These are phyloP conservation scores for Cocos nucifera DNA, from an alignment of 176 grass and related monocot species.

Conservation along the genomic window DNA sequence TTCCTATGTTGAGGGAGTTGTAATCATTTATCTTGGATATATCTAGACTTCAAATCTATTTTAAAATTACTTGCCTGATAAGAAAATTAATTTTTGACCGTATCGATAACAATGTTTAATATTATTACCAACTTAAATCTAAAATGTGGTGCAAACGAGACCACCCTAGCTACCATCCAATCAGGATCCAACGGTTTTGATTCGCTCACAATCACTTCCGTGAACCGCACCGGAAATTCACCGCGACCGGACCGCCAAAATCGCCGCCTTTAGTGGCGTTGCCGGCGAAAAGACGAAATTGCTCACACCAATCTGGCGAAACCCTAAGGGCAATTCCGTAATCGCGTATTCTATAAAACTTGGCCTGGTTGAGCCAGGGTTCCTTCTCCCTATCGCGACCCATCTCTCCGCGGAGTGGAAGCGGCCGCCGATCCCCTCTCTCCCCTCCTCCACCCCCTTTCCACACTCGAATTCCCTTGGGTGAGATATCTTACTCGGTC, in stretches of 20 bases:
- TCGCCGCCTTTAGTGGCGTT: constrained; percentile 4
- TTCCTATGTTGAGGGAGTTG: too few relatives aligned
- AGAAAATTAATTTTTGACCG: too few relatives aligned
- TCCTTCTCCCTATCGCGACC: constrained; percentile 2
- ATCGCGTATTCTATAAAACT: background rate
- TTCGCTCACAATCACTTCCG: too few relatives aligned
- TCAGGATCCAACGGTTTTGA: constrained; percentile 3
- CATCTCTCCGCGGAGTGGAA: background rate
- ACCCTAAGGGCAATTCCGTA: constrained; percentile 21
- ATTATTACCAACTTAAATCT: too few relatives aligned
- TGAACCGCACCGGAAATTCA: too few relatives aligned
- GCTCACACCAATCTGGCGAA: background rate
- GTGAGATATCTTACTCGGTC: background rate
- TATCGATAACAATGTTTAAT: too few relatives aligned
- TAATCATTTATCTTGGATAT: too few relatives aligned
- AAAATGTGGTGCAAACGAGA: too few relatives aligned
- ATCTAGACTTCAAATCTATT: too few relatives aligned
- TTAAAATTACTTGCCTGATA: too few relatives aligned
- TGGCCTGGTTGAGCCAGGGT: background rate
- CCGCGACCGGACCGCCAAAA: too few relatives aligned
- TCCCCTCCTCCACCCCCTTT: background rate
- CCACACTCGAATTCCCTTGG: background rate
- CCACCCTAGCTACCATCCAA: background rate
- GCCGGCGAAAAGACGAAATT: background rate
- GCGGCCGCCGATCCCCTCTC: background rate